phyloP scores from a whole-genome alignment of 139 green algal species.

The Nannochloris sp. region DNA sequence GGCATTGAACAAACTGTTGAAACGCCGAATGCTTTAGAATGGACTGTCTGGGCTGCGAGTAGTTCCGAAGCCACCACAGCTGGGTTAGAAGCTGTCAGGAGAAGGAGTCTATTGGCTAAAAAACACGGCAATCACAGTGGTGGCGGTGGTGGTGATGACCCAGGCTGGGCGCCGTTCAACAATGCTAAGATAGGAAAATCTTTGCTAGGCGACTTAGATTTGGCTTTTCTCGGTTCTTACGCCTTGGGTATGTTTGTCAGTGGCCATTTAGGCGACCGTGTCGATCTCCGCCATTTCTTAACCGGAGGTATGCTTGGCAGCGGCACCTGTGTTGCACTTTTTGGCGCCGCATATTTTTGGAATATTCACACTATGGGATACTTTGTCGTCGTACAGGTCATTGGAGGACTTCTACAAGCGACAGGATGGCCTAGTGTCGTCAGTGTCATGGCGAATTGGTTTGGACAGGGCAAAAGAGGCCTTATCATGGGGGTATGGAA shows the following conservation, averaged over 20 bases:
- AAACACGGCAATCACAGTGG: not conserved
- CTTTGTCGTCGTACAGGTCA: slow-evolving; percentile 67
- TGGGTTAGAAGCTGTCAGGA: not conserved
- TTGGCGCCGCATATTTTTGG: slow-evolving; percentile 82
- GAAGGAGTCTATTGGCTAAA: no score
- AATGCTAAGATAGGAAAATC: slow-evolving; percentile 63
- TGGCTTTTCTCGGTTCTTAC: slow-evolving; percentile 87
- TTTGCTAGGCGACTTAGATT: slow-evolving; percentile 77
- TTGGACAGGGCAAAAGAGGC: slow-evolving; percentile 84
- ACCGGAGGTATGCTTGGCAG: slow-evolving; percentile 79
- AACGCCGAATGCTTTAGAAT: no score
- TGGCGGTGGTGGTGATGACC: not conserved
- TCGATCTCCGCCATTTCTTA: slow-evolving; percentile 86
- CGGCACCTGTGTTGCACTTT: slow-evolving; percentile 60
- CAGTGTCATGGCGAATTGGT: slow-evolving; percentile 90
- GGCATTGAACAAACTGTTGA: not conserved
- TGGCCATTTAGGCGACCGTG: slow-evolving; percentile 80
- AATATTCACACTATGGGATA: slow-evolving; percentile 77
- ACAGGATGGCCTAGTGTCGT: slow-evolving; percentile 93
- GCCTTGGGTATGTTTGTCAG: slow-evolving; percentile 88
- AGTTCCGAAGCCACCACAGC: no score
- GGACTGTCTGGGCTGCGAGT: no score
- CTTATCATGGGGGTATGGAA: slow-evolving; percentile 97
- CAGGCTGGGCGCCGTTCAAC: slow-evolving; percentile 87
- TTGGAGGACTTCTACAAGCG: slow-evolving; percentile 75